Evolutionary conservation across 805 yeast species (phyloP).

Genomic region (Diddensiella santjacobensis): DNA sequence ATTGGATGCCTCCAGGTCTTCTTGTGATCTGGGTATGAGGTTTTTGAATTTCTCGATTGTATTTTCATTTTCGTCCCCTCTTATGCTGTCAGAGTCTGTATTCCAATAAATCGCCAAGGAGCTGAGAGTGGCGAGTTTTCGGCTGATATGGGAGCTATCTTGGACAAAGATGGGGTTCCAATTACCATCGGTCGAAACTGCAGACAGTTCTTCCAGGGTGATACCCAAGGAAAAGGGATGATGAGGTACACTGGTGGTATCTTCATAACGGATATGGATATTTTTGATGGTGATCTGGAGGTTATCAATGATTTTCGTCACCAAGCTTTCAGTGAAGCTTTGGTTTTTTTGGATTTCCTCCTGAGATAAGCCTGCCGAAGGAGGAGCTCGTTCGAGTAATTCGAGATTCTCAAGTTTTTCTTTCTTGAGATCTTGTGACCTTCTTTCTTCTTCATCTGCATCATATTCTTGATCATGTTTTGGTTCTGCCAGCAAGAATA

Average conservation of each 20-base stretch:
- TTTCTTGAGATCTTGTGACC: slow-evolving; percentile 62
- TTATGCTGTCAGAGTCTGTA: slow-evolving; percentile 54
- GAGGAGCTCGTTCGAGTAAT: slow-evolving; percentile 43
- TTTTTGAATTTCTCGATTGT: slow-evolving; percentile 39
- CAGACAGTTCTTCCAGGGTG: slow-evolving; percentile 81
- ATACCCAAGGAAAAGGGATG: slow-evolving; percentile 79
- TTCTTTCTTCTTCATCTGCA: slow-evolving; percentile 55
- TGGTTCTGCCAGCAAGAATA: slow-evolving; percentile 78
- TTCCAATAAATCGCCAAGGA: slow-evolving; percentile 82
- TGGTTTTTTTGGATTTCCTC: slow-evolving; percentile 53
- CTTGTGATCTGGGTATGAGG: slow-evolving; percentile 16
- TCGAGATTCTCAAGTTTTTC: slow-evolving; percentile 65
- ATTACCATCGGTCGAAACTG: slow-evolving; percentile 77
- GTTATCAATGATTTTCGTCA: slow-evolving; percentile 89
- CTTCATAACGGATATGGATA: slow-evolving; percentile 92
- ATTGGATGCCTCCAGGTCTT: not conserved
- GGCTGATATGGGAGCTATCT: slow-evolving; percentile 59
- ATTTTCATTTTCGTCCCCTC: slow-evolving; percentile 37
- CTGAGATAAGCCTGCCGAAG: slow-evolving; percentile 30
- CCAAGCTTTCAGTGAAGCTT: slow-evolving; percentile 78
- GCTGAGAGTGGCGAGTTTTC: slow-evolving; percentile 72
- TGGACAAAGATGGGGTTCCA: slow-evolving; percentile 88
- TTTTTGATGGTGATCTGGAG: slow-evolving; percentile 85
- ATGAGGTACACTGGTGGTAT: slow-evolving; percentile 58
- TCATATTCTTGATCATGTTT: slow-evolving; percentile 56